These are phyloP conservation scores for Blastobotrys capitulatus DNA, from an alignment of 1,139 yeast genomes.

Conservation along the genomic window DNA sequence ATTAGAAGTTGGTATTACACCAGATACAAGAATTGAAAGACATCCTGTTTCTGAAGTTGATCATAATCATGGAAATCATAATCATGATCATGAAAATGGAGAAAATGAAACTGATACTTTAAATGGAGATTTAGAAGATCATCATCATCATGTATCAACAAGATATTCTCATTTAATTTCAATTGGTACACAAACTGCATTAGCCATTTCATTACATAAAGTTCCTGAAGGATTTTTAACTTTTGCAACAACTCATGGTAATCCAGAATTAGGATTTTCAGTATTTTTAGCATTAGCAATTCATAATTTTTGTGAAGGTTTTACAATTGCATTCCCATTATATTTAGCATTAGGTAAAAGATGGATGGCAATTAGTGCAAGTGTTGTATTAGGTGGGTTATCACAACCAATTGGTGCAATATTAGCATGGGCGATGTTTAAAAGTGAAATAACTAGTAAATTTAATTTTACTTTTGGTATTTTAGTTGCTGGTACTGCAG, in stretches of 20 bases:
- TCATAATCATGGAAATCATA: not conserved
- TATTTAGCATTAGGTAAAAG: conserved; percentile 66
- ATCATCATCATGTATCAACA: conserved; percentile 72
- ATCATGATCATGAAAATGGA: conserved; percentile 23
- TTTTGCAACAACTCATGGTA: conserved; percentile 70
- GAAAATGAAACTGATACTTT: not conserved
- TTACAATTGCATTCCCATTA: conserved; percentile 86
- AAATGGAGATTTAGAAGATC: not conserved
- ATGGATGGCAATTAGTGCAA: conserved; percentile 55
- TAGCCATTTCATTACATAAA: conserved; percentile 85
- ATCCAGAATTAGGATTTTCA: conserved; percentile 65
- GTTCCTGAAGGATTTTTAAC: conserved; percentile 94
- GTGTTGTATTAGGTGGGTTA: conserved; percentile 69
- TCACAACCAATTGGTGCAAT: conserved; percentile 90
- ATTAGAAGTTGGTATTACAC: not conserved
- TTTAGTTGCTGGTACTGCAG: conserved; percentile 70
- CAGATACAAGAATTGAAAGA: not conserved
- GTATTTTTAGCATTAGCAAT: conserved; percentile 79
- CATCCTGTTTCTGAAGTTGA: not conserved
- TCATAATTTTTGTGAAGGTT: conserved; percentile 94
- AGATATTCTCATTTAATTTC: conserved; percentile 72
- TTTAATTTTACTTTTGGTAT: conserved; percentile 51
- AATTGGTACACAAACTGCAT: conserved; percentile 83
- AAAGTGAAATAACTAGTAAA: conserved; percentile 35
- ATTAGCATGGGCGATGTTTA: conserved; percentile 56